Percentiles rank a stretch among this genome's conserved stretches.
Conservation (phyloP, 192 early-diverging fungal genomes). For the Backusella liffmaniae region DNA sequence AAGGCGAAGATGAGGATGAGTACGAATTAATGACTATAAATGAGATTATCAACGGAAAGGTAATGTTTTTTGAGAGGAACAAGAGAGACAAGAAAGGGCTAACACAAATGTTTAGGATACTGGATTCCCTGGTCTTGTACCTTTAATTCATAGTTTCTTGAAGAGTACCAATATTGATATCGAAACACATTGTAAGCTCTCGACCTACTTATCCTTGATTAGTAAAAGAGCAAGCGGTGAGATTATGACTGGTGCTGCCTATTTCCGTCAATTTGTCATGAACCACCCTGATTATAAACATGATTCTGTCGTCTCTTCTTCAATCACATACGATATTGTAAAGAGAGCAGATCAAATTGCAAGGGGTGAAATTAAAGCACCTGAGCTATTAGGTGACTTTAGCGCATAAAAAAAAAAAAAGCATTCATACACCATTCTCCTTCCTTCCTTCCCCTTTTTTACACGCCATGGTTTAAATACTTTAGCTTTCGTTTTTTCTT, state of each 20-base stretch:
- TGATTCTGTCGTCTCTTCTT: constrained; percentile 83
- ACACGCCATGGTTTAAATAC: no score
- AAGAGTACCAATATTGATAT: constrained; percentile 69
- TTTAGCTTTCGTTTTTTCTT: neutral
- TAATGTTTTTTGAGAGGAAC: neutral
- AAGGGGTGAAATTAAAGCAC: constrained; percentile 46
- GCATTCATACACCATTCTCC: neutral
- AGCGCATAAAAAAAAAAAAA: neutral
- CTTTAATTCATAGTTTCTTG: constrained; percentile 82
- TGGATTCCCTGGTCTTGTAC: constrained; percentile 81
- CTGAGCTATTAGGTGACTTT: constrained; percentile 47
- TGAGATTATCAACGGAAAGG: constrained; percentile 72
- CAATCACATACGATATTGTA: constrained; percentile 87
- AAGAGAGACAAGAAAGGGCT: neutral
- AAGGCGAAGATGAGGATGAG: constrained; percentile 41
- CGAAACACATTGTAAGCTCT: constrained; percentile 66
- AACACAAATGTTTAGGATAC: constrained; percentile 20
- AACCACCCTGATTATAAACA: constrained; percentile 84
- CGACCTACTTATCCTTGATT: constrained; percentile 77
- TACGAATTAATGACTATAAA: constrained; percentile 80
- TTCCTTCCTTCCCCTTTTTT: no score
- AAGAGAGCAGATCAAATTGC: constrained; percentile 56
- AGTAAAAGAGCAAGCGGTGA: constrained; percentile 78
- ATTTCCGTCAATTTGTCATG: constrained; percentile 87
- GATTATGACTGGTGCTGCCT: constrained; percentile 83